Conservation (phyloP, 805 yeast genomes). For the Hyphopichia homilentoma region DNA sequence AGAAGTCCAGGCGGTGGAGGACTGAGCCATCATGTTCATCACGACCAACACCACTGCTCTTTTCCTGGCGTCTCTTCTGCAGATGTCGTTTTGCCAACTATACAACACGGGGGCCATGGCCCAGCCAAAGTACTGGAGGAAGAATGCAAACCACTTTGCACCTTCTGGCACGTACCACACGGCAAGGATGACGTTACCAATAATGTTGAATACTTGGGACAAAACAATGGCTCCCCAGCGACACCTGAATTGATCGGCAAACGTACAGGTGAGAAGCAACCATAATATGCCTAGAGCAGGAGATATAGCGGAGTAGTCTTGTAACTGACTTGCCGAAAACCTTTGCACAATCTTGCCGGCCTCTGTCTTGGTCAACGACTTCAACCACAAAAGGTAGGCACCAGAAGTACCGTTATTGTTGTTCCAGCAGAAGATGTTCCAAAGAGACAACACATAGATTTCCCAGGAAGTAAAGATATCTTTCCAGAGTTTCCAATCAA, state of each 20-base stretch:
- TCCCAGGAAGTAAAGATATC: slow-evolving; percentile 55
- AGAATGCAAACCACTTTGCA: slow-evolving; percentile 66
- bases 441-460: slow-evolving; percentile 51
- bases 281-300: slow-evolving; percentile 42
- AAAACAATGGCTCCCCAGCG: slow-evolving; percentile 53
- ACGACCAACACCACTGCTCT: slow-evolving; percentile 56
- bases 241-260: slow-evolving; percentile 40
- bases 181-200: slow-evolving; percentile 53
- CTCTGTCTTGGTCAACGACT: slow-evolving; percentile 28
- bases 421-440: slow-evolving; percentile 61
- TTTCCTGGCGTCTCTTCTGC: slow-evolving; percentile 53
- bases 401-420: slow-evolving; percentile 48
- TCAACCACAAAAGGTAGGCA: slow-evolving; percentile 54
- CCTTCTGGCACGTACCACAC: slow-evolving; percentile 54
- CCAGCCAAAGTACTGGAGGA: slow-evolving; percentile 58
- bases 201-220: slow-evolving; percentile 51
- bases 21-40: slow-evolving; percentile 52
- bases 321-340: slow-evolving; percentile 26
- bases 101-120: slow-evolving; percentile 61
- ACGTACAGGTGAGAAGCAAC: slow-evolving; percentile 32
- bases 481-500: slow-evolving; percentile 48
- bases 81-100: slow-evolving; percentile 55
- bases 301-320: slow-evolving; percentile 43
- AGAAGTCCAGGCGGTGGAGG: slow-evolving; percentile 52
- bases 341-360: slow-evolving; percentile 20